A percentile compares a stretch with the other conserved stretches of the same genome.
Evolutionary conservation across 371 early-diverging fungal species (phyloP).

Genomic region (Blastocladiella emersonii): DNA sequence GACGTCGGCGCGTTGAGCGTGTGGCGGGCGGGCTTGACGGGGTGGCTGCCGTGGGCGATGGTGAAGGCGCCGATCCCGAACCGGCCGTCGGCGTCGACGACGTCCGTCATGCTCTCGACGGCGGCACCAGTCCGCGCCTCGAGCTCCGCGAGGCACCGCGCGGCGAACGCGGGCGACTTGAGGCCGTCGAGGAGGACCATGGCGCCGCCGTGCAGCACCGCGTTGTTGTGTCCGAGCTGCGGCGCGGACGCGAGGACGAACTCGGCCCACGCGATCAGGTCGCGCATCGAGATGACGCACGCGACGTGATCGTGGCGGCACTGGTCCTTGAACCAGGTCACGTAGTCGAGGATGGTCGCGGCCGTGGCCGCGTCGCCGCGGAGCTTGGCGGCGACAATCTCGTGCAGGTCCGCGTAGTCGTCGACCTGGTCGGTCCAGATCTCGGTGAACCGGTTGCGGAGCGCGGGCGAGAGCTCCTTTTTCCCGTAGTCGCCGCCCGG

Average conservation of each 20-base stretch:
- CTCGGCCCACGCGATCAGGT: constrained; percentile 83
- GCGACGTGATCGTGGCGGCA: constrained; percentile 24
- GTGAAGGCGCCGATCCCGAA: constrained; percentile 10
- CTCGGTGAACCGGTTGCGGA: constrained; percentile 98
- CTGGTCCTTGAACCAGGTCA: constrained; percentile 31
- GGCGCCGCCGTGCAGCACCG: constrained; percentile 85
- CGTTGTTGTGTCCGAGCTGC: constrained; percentile 26
- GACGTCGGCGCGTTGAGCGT: constrained; percentile 83
- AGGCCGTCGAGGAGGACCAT: constrained; percentile 88
- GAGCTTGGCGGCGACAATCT: constrained; percentile 58
- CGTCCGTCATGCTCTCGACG: not conserved
- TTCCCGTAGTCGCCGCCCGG: constrained; percentile 99
- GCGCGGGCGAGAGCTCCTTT: constrained; percentile 97
- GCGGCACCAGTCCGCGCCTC: not conserved
- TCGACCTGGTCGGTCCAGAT: constrained; percentile 89
- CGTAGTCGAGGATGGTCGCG: constrained; percentile 35
- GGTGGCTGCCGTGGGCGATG: constrained; percentile 45
- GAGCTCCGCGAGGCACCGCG: not conserved
- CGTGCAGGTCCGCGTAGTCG: constrained; percentile 57
- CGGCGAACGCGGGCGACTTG: constrained; percentile 58
- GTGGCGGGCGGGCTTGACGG: constrained; percentile 43
- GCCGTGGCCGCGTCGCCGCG: constrained; percentile 18
- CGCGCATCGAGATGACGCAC: constrained; percentile 67
- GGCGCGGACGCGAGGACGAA: constrained; percentile 47
- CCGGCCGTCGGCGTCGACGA: not conserved